Base-by-base conservation (phyloP, 2,329 filamentous ascomycete genomes). In the Polytolypa hystricis region DNA sequence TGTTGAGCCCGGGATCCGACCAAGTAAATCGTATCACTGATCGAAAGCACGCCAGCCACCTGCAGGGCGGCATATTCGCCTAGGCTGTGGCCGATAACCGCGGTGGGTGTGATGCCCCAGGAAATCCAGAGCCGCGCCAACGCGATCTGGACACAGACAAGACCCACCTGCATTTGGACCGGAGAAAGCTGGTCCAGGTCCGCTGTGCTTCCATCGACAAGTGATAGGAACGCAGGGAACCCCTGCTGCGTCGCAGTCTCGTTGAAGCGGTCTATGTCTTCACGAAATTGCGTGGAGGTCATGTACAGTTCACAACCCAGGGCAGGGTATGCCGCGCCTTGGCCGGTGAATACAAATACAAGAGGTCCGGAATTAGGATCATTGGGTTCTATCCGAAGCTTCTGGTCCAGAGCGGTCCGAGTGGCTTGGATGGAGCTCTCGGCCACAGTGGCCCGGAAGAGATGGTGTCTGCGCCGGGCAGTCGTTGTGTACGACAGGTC, bases 1-100 rank as follows among this genome's bases (percentile, higher is more conserved):
- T 84, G 64, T 50, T 72, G 63, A 10, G 81, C 81, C 43, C 83
- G 73, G 35, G 65, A 57, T 27, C 81, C 81, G 12, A 86, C 79
- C 2, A 86, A 66, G 45, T 77, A 78, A 39, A 89, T 52, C 0
- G 54, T 50, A 36, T 63, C 60, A 18, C 38, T 47, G 1, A 46
- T 50, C 2, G 54, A 52, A 2, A 63, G 34, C 0, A 62, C 51
- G 8, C 56, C 58, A 3, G 58, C 50, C 4, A 49, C 48, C 23
- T 50, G 49, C 0, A 64, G 36, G 1, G 60, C 58, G 1, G 58
- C 51, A 43, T 58, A 62, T 41, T 63, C 60, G 1, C 60, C 60
- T 1, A 63, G 48, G 23, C 54, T 56, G 20, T 61, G 58, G 11
- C 49, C 53, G 18, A 55, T 42, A 20, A 52, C 47, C 3, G 41